Conservation (phyloP, 1,284 basidiomycete species). For the Anthracocystis setariae region DNA sequence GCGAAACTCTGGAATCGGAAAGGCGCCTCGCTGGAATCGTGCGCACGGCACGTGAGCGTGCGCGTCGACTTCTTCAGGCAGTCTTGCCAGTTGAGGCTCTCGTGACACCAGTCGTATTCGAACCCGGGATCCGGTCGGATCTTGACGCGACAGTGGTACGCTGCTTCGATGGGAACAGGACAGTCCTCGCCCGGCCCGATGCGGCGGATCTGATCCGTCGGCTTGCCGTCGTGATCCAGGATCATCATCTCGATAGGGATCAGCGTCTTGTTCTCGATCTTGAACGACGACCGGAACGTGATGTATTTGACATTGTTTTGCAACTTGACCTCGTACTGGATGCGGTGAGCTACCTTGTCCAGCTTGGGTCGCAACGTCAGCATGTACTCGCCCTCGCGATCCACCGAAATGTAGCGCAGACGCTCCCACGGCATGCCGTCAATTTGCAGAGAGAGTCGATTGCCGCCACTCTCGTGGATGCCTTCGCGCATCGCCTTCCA, state of each 20-base stretch:
- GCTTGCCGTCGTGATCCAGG: slow-evolving; percentile 84
- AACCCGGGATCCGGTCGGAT: slow-evolving; percentile 95
- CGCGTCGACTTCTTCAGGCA: slow-evolving; percentile 79
- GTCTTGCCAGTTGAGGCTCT: slow-evolving; percentile 88
- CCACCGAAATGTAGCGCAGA: slow-evolving; percentile 87
- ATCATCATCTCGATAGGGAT: slow-evolving; percentile 93
- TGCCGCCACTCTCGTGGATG: slow-evolving; percentile 56
- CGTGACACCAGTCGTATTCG: slow-evolving; percentile 89
- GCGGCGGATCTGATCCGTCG: slow-evolving; percentile 82
- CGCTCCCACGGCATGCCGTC: slow-evolving; percentile 91
- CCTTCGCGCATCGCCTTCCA: slow-evolving; percentile 89
- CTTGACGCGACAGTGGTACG: slow-evolving; percentile 83
- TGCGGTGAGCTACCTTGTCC: slow-evolving; percentile 79
- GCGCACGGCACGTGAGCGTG: slow-evolving; percentile 85
- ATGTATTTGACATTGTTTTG: slow-evolving; percentile 95
- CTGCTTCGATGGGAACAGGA: slow-evolving; percentile 89
- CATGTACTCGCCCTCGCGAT: slow-evolving; percentile 90
- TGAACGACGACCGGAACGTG: slow-evolving; percentile 91
- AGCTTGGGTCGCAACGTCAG: slow-evolving; percentile 84
- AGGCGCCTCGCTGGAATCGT: slow-evolving; percentile 82
- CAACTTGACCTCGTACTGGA: slow-evolving; percentile 90
- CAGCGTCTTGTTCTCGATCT: slow-evolving; percentile 89
- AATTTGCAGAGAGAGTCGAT: slow-evolving; percentile 72
- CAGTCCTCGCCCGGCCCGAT: slow-evolving; percentile 90
- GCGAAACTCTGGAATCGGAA: slow-evolving; percentile 97